Evolutionary conservation across 306 rosid species (phyloP), one percentile per base, ranked within the genome.

Genomic region (Arachis stenosperma): DNA sequence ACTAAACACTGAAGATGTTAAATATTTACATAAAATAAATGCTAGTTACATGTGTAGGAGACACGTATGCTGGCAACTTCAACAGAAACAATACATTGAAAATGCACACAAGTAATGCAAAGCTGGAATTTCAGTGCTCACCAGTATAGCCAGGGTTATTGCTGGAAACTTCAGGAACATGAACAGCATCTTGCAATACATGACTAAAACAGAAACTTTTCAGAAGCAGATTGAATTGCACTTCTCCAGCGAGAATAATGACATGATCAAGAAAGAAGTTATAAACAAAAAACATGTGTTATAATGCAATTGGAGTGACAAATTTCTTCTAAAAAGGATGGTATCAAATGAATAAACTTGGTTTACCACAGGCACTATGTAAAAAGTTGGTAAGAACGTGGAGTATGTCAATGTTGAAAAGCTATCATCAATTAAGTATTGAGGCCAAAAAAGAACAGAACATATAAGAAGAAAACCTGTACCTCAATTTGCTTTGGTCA

Each of bases 401-500:
- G 13, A 52, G 66, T 6, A 48, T 52, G 55, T 9, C 29, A 11
- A 40, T 72, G 53, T 9, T 61, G 76, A 61, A 51, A 22, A 70
- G 13, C 39, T 65, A 58, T 9, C 75, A 54, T 64, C 54, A 48
- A 47, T 59, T 67, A 73, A 58, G 48, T 40, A 29, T 59, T 75
- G 42, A 64, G 57, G 65, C 72, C 74, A 70, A 40, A 22, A 13
- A 58, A 69, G 40, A 2, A 64, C 62, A 51, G 47, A 79, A 30
- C 58, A 65, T 29, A 52, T 63, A 64, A 51, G 46, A 69, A 55
- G 78, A 65, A 78, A 78, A 30, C 61, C 41, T 65, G 65, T 82
- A 91, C 97, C 96, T 90, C 88, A 94, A 80, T 79, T 82, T 94
- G 76, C 66, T 82, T 71, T 94, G 95, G 76, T 94, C 96, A 79